Base-by-base conservation (phyloP, 108 stramenopile species). In the Schizochytrium sp. region DNA sequence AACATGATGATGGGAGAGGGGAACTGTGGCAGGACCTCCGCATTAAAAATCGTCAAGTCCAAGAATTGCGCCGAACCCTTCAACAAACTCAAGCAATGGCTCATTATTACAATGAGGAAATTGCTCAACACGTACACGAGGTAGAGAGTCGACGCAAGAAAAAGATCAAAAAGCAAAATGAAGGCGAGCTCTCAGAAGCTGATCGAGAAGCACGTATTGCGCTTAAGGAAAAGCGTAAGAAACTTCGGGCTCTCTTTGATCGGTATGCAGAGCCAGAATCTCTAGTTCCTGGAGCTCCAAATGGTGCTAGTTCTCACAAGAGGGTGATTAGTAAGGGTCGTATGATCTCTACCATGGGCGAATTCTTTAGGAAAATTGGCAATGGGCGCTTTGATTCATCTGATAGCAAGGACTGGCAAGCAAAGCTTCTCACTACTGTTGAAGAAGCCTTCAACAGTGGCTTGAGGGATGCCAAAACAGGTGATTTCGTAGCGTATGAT, bases 371-470 rank as follows among this genome's bases (percentile, higher is more conserved):
- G 2, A n/a, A 83, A 5, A 55, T 83, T 55, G 76, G 76, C 8
- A 83, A 55, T 28, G 76, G 76, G 0, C 76, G 76, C 53, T 83
- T 83, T 55, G 76, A 55, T 13, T 38, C 64, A 12, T 2, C 8
- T 5, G 28, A 83, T 38, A 49, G 50, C 50, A 49, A 55, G 28
- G 76, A 83, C 0, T 83, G 76, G 76, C 76, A 55, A 53, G 76
- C 47, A n/a, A 46, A 40, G 3, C 47, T 83, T 10, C 76, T 83
- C 5, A 40, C 17, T 38, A 50, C 76, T 7, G 76, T 83, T 53
- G 28, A 83, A n/a, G 76, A 83, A 40, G 76, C 76, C 10, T 83
- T 83, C 40, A 83, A 47, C 10, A 50, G 76, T 40, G 76, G 76
- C 0, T 40, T 19, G 47, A 47, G 76, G 28, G 53, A 83, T 53